Evolutionary conservation across 306 rosid species (phyloP).

Genomic region (Citrullus amarus): DNA sequence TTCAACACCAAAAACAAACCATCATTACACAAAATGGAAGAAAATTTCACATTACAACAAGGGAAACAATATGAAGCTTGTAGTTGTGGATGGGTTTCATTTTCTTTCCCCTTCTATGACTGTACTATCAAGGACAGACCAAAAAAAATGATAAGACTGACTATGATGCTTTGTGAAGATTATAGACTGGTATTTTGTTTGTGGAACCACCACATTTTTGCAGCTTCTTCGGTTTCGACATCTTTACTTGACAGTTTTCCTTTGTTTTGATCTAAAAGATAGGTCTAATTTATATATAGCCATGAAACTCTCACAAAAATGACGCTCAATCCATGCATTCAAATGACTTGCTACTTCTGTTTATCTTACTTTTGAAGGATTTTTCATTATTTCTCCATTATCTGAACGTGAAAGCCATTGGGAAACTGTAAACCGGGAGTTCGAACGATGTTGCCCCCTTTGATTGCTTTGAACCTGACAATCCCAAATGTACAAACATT

Average conservation of each 20-base stretch:
- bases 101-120: conserved; percentile 7
- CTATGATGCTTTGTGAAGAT: background rate
- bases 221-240: background rate
- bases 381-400: conserved; percentile 22
- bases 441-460: conserved; percentile 24
- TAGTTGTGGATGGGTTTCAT: background rate
- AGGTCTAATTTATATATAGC: background rate
- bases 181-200: background rate
- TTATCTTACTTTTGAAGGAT: background rate
- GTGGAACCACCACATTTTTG: background rate
- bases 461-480: conserved; percentile 26
- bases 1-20: background rate
- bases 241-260: background rate
- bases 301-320: background rate
- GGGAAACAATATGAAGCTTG: background rate
- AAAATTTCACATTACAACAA: background rate
- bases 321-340: background rate
- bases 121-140: background rate
- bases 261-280: background rate
- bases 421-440: conserved; percentile 65
- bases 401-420: conserved; percentile 53
- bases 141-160: background rate
- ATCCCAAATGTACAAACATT: background rate
- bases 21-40: background rate
- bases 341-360: background rate